Conservation (phyloP, 1,284 basidiomycete species). For the Apiotrichum veenhuisii region DNA sequence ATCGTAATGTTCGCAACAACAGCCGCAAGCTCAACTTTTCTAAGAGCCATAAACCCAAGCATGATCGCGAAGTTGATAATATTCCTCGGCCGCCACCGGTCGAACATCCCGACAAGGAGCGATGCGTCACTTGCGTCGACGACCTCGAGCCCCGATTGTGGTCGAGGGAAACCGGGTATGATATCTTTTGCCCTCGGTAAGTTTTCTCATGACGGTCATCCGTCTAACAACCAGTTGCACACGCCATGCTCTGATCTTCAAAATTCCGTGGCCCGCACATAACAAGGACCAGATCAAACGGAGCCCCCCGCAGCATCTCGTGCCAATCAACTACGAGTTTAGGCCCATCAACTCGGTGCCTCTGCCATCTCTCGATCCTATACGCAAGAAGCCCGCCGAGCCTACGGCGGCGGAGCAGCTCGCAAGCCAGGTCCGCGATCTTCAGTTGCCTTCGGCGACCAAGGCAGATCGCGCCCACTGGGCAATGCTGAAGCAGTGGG, state of each 20-base stretch:
- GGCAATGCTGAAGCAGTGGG: background rate
- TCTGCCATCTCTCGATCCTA: constrained; percentile 23
- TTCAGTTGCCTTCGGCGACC: constrained; percentile 10
- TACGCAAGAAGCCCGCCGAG: constrained; percentile 16
- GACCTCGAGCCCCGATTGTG: constrained; percentile 29
- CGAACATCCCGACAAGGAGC: constrained; percentile 7
- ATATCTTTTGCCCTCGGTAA: constrained; percentile 33
- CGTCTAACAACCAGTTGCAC: constrained; percentile 25
- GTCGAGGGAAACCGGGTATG: constrained; percentile 23
- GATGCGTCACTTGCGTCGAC: constrained; percentile 40
- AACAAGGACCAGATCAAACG: constrained; percentile 15
- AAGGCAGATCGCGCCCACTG: constrained; percentile 15
- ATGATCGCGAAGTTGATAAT: constrained; percentile 13
- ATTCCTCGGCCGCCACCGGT: constrained; percentile 22
- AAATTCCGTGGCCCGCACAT: constrained; percentile 42
- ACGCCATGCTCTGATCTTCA: constrained; percentile 45
- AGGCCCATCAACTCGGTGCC: constrained; percentile 9
- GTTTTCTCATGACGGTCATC: background rate
- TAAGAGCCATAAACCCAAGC: background rate
- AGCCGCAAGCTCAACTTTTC: background rate
- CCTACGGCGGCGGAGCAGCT: background rate
- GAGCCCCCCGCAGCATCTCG: constrained; percentile 37
- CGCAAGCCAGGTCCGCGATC: constrained; percentile 9
- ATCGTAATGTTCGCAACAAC: constrained; percentile 21
- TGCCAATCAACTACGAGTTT: constrained; percentile 27